These are phyloP conservation scores for Aspergillus sp. DNA, from an alignment of 2,329 filamentous ascomycete genomes.

Conservation along the genomic window DNA sequence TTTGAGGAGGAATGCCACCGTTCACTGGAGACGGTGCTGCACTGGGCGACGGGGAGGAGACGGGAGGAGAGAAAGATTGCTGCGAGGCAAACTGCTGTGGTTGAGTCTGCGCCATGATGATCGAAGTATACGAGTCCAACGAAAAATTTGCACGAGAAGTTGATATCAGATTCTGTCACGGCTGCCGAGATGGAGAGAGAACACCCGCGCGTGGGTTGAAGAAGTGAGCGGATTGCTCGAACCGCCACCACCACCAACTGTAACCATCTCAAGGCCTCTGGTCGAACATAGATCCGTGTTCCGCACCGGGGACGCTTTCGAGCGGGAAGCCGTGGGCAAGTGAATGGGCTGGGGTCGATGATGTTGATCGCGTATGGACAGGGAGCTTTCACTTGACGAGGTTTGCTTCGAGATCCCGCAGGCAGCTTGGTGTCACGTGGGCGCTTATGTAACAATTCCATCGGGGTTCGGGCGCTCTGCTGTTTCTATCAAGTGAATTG, in stretches of 20 bases:
- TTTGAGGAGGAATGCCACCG: slow-evolving; percentile 58
- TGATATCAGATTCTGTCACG: slow-evolving; percentile 18
- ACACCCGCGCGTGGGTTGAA: slow-evolving; percentile 26
- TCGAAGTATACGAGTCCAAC: slow-evolving; percentile 6
- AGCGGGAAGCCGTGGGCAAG: neutral
- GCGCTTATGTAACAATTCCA: slow-evolving; percentile 7
- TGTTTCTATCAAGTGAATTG: too few species aligned
- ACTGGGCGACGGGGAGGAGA: slow-evolving; percentile 58
- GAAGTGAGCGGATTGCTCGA: slow-evolving; percentile 35
- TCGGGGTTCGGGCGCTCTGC: too few species aligned
- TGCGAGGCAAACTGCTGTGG: slow-evolving; percentile 46
- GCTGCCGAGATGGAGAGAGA: slow-evolving; percentile 12
- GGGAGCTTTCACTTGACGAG: slow-evolving; percentile 18
- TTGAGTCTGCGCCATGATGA: slow-evolving; percentile 58
- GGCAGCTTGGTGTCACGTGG: slow-evolving; percentile 10
- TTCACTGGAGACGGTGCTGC: slow-evolving; percentile 45
- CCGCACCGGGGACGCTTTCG: neutral
- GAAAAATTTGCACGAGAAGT: slow-evolving; percentile 8
- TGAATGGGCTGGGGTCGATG: slow-evolving; percentile 7
- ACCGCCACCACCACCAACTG: slow-evolving; percentile 28
- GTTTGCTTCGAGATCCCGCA: slow-evolving; percentile 13
- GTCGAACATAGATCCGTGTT: slow-evolving; percentile 3
- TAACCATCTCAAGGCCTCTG: slow-evolving; percentile 33
- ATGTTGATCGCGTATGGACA: slow-evolving; percentile 13
- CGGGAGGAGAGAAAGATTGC: slow-evolving; percentile 58